These are phyloP conservation scores for Penicillium fuscoglaucum DNA, from an alignment of 2,329 filamentous ascomycete genomes.

Conservation along the genomic window DNA sequence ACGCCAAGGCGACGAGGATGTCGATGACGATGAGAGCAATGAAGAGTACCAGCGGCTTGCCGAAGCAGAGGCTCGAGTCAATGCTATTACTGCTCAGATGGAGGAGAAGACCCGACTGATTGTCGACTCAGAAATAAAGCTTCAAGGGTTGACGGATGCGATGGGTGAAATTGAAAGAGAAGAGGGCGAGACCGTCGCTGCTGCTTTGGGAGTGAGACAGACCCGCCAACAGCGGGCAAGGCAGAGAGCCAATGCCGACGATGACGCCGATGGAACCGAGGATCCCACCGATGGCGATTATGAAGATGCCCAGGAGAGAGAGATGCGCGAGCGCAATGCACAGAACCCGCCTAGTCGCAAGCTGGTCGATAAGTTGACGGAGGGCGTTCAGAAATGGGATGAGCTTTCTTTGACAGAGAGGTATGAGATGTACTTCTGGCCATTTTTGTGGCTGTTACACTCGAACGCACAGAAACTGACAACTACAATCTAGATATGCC, in stretches of 20 bases:
- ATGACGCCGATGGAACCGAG: conserved; percentile 37
- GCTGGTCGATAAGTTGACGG: conserved; percentile 38
- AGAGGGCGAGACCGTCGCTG: conserved; percentile 32
- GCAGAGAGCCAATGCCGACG: conserved; percentile 25
- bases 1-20: conserved; percentile 22
- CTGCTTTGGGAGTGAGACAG: conserved; percentile 36
- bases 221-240: conserved; percentile 17
- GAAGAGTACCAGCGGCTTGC: conserved; percentile 41
- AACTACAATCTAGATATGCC: conserved; percentile 49
- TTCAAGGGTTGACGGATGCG: conserved; percentile 47
- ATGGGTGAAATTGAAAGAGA: conserved; percentile 47
- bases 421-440: conserved; percentile 34
- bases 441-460: conserved; percentile 11
- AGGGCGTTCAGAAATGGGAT: conserved; percentile 39
- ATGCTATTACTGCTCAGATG: conserved; percentile 54
- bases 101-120: conserved; percentile 59
- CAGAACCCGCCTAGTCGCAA: conserved; percentile 36
- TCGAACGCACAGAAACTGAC: conserved; percentile 20
- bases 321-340: conserved; percentile 26
- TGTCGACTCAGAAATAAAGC: conserved; percentile 57
- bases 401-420: conserved; percentile 42
- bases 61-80: conserved; percentile 49
- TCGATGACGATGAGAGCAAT: conserved; percentile 26
- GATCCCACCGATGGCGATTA: conserved; percentile 45
- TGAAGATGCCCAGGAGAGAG: conserved; percentile 43